Conservation (phyloP, 2,329 filamentous ascomycete species). For the Beauveria pseudobassiana region DNA sequence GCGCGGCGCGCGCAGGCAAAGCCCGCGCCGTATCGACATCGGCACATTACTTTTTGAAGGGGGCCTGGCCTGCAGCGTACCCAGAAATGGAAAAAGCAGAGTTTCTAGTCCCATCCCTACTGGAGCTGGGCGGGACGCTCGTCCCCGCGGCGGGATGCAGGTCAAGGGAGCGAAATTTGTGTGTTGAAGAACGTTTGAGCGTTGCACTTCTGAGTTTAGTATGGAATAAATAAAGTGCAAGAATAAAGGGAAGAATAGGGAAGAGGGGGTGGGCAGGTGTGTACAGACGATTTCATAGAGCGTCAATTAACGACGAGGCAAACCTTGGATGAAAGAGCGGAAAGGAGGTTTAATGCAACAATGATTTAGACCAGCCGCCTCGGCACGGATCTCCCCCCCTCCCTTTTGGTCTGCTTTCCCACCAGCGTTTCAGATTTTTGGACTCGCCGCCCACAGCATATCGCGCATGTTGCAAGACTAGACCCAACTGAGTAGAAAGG, state of each 20-base stretch:
- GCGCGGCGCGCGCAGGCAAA: not conserved
- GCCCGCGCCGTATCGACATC: not conserved
- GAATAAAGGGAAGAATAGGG: too few species aligned
- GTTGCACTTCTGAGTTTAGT: not conserved
- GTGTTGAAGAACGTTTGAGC: constrained; percentile 6
- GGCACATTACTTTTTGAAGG: constrained; percentile 4
- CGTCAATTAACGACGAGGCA: not conserved
- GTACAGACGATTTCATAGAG: not conserved
- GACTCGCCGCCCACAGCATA: not conserved
- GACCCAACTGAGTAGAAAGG: not conserved
- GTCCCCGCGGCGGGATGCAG: not conserved
- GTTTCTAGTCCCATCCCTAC: constrained; percentile 1
- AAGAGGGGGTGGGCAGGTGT: too few species aligned
- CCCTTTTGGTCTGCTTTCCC: not conserved
- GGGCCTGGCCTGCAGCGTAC: not conserved
- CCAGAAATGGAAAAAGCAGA: not conserved
- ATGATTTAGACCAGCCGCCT: not conserved
- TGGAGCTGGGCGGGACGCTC: constrained; percentile 4
- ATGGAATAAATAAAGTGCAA: not conserved
- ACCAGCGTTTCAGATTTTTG: constrained; percentile 9
- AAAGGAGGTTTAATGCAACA: not conserved
- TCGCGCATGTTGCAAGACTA: not conserved
- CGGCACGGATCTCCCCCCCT: constrained; percentile 8
- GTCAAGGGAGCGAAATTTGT: not conserved
- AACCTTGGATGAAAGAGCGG: not conserved